These are phyloP conservation scores for Plasmodium adleri DNA, from an alignment of 169 alveolate genomes.

Conservation along the genomic window DNA sequence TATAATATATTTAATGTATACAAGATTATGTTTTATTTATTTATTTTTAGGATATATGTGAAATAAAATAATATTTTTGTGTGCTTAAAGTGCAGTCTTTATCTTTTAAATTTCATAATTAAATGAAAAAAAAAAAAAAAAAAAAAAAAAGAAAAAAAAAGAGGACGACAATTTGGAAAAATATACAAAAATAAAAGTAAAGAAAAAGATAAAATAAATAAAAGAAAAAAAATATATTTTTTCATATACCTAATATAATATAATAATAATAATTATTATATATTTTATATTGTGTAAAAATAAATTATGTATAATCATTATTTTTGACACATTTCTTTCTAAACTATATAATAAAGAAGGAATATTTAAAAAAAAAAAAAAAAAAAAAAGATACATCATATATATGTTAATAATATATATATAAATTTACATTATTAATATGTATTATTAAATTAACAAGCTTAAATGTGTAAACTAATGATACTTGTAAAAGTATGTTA, in stretches of 20 bases:
- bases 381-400: slow-evolving; percentile 17
- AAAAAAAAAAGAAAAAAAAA: not conserved
- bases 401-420: too few relatives aligned
- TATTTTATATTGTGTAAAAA: too few relatives aligned
- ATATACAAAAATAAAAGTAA: not conserved
- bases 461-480: too few relatives aligned
- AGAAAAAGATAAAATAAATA: not conserved
- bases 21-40: not conserved
- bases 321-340: too few relatives aligned
- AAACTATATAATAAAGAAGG: too few relatives aligned
- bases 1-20: slow-evolving; percentile 30
- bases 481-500: too few relatives aligned
- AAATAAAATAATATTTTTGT: slow-evolving; percentile 17
- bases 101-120: slow-evolving; percentile 22
- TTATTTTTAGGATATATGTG: not conserved
- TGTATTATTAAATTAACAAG: too few relatives aligned
- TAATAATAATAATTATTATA: too few relatives aligned
- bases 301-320: too few relatives aligned
- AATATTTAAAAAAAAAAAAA: slow-evolving; percentile 29
- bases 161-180: not conserved
- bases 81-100: slow-evolving; percentile 69
- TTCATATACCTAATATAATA: too few relatives aligned
- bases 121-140: slow-evolving; percentile 1
- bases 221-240: not conserved
- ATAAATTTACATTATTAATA: too few relatives aligned